Base-by-base conservation (phyloP, 441 rosid species). In the Geranium incanum region DNA sequence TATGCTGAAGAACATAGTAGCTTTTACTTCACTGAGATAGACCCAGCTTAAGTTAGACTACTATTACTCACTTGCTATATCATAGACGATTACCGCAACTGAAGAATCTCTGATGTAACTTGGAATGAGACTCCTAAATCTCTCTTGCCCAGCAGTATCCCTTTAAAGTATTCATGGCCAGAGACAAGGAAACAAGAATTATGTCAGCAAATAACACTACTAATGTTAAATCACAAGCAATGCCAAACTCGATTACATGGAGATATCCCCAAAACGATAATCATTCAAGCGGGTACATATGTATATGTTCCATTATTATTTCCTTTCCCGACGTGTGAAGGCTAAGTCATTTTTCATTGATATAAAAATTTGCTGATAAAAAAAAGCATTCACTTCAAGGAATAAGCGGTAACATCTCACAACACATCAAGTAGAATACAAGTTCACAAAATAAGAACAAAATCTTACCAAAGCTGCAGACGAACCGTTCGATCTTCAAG, bases 121-220 rank as follows among this genome's bases (percentile, higher is more conserved):
- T 6, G 95, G 93, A 74, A 89, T 88, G 69, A 91, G 93, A 84
- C 97, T 89, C 85, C 93, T 88, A 81, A 89, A 88, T 69, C 93
- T 82, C 80, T 88, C 94, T 74, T 89, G 96, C 41, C 97, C 95
- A 12, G 97, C 97, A 23, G 95, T 89, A 74, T 91, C 97, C 97
- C 97, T 91, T 85, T 19, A 63, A 16, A 23, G 66, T 63, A 63
- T 23, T 37, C 70, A 79, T 36, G 69, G 19, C 59, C 0, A 9
- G 2, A 62, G 23, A 3, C n/a, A 28, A 62, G 66, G 28, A 63
- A 63, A 63, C 38, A 28, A 62, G 0, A 63, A 63, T 0, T 9
- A 0, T 21, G 3, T 62, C 15, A 62, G 15, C 37, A 11, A 62
- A 62, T 21, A 62, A 4, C 6, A 55, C 1, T 0, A 60, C 23